Evolutionary conservation across 805 yeast genomes (phyloP).

Genomic region (Pichia paraexigua): DNA sequence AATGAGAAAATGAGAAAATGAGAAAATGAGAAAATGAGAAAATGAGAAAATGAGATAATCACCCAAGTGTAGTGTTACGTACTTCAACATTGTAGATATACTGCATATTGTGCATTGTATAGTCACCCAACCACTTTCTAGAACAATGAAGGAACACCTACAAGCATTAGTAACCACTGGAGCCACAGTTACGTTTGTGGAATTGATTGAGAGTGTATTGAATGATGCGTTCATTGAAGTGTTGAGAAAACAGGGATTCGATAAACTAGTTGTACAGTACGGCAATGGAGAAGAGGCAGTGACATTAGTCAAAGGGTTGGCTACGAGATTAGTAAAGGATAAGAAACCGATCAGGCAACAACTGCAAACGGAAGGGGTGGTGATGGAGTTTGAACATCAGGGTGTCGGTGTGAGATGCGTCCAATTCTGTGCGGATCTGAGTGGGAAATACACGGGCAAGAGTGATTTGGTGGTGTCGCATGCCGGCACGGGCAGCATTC

Average conservation of each 20-base stretch:
- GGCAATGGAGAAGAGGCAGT: neutral
- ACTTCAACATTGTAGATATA: too few species aligned
- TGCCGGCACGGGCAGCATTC: constrained; percentile 86
- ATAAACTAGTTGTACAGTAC: constrained; percentile 40
- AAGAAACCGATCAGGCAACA: neutral
- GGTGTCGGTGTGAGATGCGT: constrained; percentile 36
- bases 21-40: too few species aligned
- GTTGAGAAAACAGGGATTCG: constrained; percentile 32
- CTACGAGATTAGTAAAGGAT: neutral
- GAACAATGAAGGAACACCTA: constrained; percentile 5
- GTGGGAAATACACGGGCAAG: constrained; percentile 33
- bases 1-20: too few species aligned
- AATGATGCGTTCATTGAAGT: constrained; percentile 26
- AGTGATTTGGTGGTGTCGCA: constrained; percentile 72
- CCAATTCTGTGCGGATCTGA: constrained; percentile 34
- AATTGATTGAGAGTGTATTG: constrained; percentile 42
- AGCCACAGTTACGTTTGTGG: constrained; percentile 78
- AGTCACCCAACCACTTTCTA: too few species aligned
- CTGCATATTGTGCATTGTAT: too few species aligned
- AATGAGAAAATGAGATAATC: too few species aligned
- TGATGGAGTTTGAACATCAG: neutral
- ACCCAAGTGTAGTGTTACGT: too few species aligned
- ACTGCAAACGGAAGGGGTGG: neutral
- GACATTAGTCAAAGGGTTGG: neutral
- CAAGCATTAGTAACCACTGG: constrained; percentile 68